Evolutionary conservation across 768 basidiomycete species (phyloP).

Genomic region (Boletus pseudopeckii): DNA sequence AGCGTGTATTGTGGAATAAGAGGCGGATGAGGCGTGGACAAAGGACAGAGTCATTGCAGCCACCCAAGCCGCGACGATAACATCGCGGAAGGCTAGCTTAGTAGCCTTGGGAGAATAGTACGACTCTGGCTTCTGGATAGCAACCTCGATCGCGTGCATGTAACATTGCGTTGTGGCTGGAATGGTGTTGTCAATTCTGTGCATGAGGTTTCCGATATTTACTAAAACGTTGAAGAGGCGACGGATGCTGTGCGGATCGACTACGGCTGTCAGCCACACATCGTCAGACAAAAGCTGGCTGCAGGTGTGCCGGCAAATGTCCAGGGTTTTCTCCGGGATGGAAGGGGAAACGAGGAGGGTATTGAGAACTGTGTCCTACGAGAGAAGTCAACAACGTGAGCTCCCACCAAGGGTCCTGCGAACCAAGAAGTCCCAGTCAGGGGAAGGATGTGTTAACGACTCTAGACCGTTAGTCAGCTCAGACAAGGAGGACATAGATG

Average conservation of each 20-base stretch:
- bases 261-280: slow-evolving; percentile 18
- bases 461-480: slow-evolving; percentile 26
- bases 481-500: slow-evolving; percentile 23
- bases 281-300: slow-evolving; percentile 30
- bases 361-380: slow-evolving; percentile 25
- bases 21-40: slow-evolving; percentile 18
- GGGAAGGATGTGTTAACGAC: slow-evolving; percentile 22
- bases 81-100: slow-evolving; percentile 35
- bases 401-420: slow-evolving; percentile 8
- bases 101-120: slow-evolving; percentile 11
- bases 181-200: slow-evolving; percentile 25
- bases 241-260: slow-evolving; percentile 34
- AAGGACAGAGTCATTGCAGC: slow-evolving; percentile 33
- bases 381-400: slow-evolving; percentile 10
- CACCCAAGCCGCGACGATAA: slow-evolving; percentile 38
- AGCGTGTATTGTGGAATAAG: slow-evolving; percentile 19
- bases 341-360: slow-evolving; percentile 25
- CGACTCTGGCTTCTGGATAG: slow-evolving; percentile 31
- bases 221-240: slow-evolving; percentile 46
- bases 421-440: slow-evolving; percentile 33
- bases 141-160: slow-evolving; percentile 41
- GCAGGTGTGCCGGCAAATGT: slow-evolving; percentile 32
- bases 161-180: slow-evolving; percentile 36
- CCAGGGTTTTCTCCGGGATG: slow-evolving; percentile 30
- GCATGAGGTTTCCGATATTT: slow-evolving; percentile 38